These are phyloP conservation scores for Mrakia frigida DNA, from an alignment of 768 basidiomycete species.

Conservation along the genomic window DNA sequence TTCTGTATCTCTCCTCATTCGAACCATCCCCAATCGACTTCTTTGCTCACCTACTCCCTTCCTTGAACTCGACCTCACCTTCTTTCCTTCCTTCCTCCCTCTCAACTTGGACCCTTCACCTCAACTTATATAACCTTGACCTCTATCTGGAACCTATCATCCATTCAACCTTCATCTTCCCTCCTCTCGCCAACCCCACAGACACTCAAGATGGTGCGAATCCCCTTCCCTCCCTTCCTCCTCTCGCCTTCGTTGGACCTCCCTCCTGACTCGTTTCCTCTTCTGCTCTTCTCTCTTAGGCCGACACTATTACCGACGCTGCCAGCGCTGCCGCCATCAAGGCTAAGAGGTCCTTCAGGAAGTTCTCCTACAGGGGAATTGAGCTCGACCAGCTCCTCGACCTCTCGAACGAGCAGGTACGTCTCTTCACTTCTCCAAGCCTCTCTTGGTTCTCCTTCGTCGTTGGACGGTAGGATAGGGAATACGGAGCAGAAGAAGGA, in stretches of 20 bases:
- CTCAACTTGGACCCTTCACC: not conserved
- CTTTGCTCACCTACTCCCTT: not conserved
- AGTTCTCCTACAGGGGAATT: conserved; percentile 96
- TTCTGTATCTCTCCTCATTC: too few relatives aligned
- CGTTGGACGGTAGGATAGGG: too few relatives aligned
- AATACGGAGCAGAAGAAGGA: not conserved
- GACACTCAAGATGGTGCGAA: conserved; percentile 6
- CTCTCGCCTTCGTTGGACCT: not conserved
- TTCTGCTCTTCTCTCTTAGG: conserved; percentile 43
- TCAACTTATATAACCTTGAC: too few relatives aligned
- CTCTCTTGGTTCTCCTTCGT: too few relatives aligned
- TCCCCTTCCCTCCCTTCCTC: conserved; percentile 31
- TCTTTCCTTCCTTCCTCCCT: not conserved
- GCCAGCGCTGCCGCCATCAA: conserved; percentile 91
- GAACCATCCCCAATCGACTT: not conserved
- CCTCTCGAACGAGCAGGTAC: conserved; percentile 67
- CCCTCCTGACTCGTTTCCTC: not conserved
- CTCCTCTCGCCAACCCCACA: conserved; percentile 34
- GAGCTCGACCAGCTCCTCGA: conserved; percentile 98
- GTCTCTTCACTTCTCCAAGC: not conserved
- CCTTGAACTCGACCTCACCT: not conserved
- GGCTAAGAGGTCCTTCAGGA: conserved; percentile 98
- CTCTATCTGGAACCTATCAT: not conserved
- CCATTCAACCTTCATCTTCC: not conserved
- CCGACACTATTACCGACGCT: conserved; percentile 86